A percentile compares a stretch with the other conserved stretches of the same genome.
These are phyloP conservation scores for Quercus phellos DNA, from an alignment of 331 rosid species.

Conservation along the genomic window DNA sequence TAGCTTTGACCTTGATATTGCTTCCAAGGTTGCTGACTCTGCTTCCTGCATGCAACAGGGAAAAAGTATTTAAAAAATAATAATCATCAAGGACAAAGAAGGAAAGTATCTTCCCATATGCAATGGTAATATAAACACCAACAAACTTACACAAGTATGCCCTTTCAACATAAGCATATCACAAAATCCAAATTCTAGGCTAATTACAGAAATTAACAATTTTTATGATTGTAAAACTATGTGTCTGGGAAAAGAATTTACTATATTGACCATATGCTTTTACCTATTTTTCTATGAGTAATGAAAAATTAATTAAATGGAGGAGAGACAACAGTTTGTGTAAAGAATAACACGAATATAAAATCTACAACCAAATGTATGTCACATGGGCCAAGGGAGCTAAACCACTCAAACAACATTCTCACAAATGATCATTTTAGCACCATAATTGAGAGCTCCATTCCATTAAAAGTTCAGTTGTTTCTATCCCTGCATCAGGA, in stretches of 20 bases:
- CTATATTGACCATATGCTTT: no score
- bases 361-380: no score
- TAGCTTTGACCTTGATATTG: slow-evolving; percentile 80
- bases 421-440: no score
- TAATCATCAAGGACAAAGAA: neutral
- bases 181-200: neutral
- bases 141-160: neutral
- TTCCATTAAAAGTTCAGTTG: no score
- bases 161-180: neutral
- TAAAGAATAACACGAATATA: no score
- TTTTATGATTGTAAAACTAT: neutral
- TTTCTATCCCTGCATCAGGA: no score
- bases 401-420: no score
- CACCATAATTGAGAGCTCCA: no score
- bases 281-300: no score
- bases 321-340: no score
- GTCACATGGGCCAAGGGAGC: no score
- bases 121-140: neutral
- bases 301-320: no score
- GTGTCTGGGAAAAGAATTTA: neutral
- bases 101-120: neutral
- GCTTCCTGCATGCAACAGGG: slow-evolving; percentile 61
- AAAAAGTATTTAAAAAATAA: slow-evolving; percentile 1
- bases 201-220: neutral
- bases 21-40: slow-evolving; percentile 92